Percentiles rank a stretch among this genome's conserved stretches.
These are phyloP conservation scores for Castanea sativa DNA, from an alignment of 306 rosid species.

Conservation along the genomic window DNA sequence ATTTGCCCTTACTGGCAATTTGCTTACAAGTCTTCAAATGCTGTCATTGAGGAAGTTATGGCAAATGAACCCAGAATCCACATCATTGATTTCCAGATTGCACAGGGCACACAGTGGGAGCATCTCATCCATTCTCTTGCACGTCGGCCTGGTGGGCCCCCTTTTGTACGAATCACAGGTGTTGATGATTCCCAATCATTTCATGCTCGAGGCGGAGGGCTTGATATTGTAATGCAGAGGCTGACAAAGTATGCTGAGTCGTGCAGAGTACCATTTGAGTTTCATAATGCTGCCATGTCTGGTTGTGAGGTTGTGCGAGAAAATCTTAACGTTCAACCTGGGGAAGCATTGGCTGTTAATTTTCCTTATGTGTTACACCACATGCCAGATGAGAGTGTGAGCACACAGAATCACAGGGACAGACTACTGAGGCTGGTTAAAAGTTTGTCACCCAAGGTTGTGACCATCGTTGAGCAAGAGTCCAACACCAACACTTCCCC, in stretches of 20 bases:
- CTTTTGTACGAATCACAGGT: constrained; percentile 68
- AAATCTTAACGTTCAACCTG: constrained; percentile 44
- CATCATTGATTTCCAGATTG: constrained; percentile 91
- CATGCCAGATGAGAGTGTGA: constrained; percentile 98
- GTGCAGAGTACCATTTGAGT: constrained; percentile 64
- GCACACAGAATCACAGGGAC: constrained; percentile 82
- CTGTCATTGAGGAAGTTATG: constrained; percentile 60
- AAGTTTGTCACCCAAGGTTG: constrained; percentile 74
- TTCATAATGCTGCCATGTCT: constrained; percentile 69
- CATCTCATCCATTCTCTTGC: constrained; percentile 60
- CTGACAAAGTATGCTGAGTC: constrained; percentile 43
- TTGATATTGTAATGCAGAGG: constrained; percentile 56
- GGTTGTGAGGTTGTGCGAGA: constrained; percentile 58
- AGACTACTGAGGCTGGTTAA: constrained; percentile 70
- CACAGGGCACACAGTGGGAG: constrained; percentile 86
- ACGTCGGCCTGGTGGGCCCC: constrained; percentile 53
- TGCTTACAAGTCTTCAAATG: constrained; percentile 73
- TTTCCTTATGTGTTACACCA: constrained; percentile 83
- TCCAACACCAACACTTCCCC: constrained; percentile 97
- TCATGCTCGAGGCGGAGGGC: constrained; percentile 94
- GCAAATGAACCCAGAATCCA: constrained; percentile 65
- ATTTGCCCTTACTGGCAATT: constrained; percentile 80
- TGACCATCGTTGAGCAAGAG: constrained; percentile 89
- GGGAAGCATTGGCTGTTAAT: constrained; percentile 75
- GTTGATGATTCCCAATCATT: constrained; percentile 81